Conservation (phyloP, 139 green algal genomes). For the Coelastrella sp. region DNA sequence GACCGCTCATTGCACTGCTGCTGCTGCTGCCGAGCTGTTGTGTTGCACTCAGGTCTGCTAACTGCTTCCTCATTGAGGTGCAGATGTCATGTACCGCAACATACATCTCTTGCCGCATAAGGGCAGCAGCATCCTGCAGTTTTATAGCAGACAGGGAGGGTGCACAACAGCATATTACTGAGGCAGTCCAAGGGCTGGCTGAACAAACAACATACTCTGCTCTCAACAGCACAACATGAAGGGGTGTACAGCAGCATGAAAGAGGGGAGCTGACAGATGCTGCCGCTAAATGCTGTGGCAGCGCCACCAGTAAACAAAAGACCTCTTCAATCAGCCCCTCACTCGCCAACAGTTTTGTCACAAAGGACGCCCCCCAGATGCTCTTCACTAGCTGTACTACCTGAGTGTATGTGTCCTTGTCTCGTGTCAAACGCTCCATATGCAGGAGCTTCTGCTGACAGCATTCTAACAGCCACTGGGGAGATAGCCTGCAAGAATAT, state of each 20-base stretch:
- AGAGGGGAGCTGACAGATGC: too few relatives aligned
- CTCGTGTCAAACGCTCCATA: slow-evolving; percentile 71
- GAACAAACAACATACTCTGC: too few relatives aligned
- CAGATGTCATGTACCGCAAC: slow-evolving; percentile 62
- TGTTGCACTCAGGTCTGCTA: background rate
- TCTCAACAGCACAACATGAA: too few relatives aligned
- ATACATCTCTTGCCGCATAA: slow-evolving; percentile 64
- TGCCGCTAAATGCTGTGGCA: too few relatives aligned
- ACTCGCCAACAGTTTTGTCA: too few relatives aligned
- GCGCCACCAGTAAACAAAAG: too few relatives aligned
- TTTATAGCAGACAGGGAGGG: too few relatives aligned
- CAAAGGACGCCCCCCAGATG: too few relatives aligned
- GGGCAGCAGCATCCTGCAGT: slow-evolving; percentile 54
- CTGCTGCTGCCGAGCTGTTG: slow-evolving; percentile 16
- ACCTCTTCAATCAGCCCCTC: too few relatives aligned
- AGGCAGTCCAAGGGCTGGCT: too few relatives aligned
- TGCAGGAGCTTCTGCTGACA: slow-evolving; percentile 68
- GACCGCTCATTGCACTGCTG: slow-evolving; percentile 46
- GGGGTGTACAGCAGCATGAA: too few relatives aligned
- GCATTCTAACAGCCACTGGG: slow-evolving; percentile 66
- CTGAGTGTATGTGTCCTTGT: slow-evolving; percentile 75
- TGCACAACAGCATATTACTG: background rate
- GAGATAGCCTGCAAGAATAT: slow-evolving; percentile 61
- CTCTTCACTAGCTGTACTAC: too few relatives aligned
- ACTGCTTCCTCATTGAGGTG: background rate